Conservation (phyloP, 306 rosid genomes). For the Castanopsis chinensis region DNA sequence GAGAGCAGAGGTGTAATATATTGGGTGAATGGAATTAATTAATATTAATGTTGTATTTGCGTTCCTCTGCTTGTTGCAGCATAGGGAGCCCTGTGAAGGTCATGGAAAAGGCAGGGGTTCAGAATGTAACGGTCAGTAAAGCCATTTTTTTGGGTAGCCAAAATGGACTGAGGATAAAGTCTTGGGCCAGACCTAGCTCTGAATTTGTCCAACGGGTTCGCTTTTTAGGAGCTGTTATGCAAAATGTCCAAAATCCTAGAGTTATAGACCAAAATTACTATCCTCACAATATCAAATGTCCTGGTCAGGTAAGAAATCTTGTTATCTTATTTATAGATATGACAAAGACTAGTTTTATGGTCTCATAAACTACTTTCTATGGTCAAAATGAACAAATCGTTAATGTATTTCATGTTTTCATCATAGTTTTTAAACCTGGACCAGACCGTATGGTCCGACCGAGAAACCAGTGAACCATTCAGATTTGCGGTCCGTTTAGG, state of each 20-base stretch:
- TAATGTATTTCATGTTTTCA: not conserved
- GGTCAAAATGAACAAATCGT: not conserved
- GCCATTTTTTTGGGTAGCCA: constrained; percentile 30
- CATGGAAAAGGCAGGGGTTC: constrained; percentile 44
- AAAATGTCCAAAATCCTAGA: constrained; percentile 49
- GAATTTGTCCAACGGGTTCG: constrained; percentile 43
- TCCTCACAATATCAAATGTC: constrained; percentile 34
- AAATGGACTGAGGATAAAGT: constrained; percentile 58
- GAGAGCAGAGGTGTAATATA: too few relatives aligned
- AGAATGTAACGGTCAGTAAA: constrained; percentile 49
- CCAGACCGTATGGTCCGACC: too few relatives aligned
- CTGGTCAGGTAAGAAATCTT: constrained; percentile 31
- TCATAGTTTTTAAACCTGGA: too few relatives aligned
- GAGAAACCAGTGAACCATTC: too few relatives aligned
- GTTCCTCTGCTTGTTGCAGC: constrained; percentile 27
- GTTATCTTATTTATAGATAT: not conserved
- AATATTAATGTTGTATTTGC: too few relatives aligned
- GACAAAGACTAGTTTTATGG: not conserved
- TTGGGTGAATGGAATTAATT: too few relatives aligned
- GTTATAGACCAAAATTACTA: constrained; percentile 56
- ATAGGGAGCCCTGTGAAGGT: constrained; percentile 62
- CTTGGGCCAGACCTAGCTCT: constrained; percentile 55
- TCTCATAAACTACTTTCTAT: too few relatives aligned
- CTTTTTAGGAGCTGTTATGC: constrained; percentile 40
- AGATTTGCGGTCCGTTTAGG: too few relatives aligned